Evolutionary conservation across 306 rosid species (phyloP).

Genomic region (Cercis canadensis): DNA sequence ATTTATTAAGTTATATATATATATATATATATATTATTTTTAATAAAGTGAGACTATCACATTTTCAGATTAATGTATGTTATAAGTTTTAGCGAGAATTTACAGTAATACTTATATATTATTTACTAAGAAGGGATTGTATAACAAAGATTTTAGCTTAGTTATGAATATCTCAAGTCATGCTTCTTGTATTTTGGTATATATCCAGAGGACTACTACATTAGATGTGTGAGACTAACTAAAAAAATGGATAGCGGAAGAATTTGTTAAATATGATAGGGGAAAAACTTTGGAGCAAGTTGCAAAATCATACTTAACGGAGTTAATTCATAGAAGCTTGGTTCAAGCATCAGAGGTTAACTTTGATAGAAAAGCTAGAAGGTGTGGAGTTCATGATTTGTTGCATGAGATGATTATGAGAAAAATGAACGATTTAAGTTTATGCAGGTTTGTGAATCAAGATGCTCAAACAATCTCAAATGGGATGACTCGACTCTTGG

Average conservation of each 20-base stretch:
- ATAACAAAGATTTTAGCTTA: no score
- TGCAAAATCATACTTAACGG: slow-evolving; percentile 2
- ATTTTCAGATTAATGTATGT: no score
- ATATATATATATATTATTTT: no score
- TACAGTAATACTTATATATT: no score
- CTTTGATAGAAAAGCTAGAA: background rate
- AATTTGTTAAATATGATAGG: background rate
- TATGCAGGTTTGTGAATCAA: background rate
- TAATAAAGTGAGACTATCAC: no score
- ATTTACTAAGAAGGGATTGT: no score
- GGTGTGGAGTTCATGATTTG: background rate
- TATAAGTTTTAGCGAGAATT: no score
- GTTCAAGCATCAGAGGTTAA: background rate
- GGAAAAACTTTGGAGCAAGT: background rate
- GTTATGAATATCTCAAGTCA: background rate
- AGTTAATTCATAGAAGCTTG: slow-evolving; percentile 17
- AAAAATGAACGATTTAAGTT: background rate
- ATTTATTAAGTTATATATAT: no score
- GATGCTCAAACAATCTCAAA: background rate
- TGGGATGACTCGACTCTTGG: background rate
- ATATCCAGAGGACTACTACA: slow-evolving; percentile 1
- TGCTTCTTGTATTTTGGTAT: background rate
- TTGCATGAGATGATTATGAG: background rate
- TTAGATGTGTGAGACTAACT: no score
- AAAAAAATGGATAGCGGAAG: slow-evolving; percentile 17